Percentiles rank a stretch among this genome's conserved stretches.
Evolutionary conservation across 2,329 filamentous ascomycete genomes (phyloP).

Genomic region (Pseudopithomyces maydicus): DNA sequence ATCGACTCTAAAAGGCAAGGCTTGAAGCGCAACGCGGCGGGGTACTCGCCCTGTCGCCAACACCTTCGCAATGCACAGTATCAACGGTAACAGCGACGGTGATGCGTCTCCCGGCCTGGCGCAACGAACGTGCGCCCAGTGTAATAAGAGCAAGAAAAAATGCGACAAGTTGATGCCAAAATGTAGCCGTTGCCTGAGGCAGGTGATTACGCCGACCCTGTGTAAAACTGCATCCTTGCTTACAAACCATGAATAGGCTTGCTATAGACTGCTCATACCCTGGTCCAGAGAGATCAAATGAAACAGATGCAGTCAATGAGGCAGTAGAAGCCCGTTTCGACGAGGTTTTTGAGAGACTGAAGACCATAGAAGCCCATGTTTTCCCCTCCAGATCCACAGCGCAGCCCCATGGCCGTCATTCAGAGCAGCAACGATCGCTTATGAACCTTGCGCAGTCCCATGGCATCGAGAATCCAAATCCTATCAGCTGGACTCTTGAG

Average conservation of each 20-base stretch:
- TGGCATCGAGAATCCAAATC: background rate
- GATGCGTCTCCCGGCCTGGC: conserved; percentile 5
- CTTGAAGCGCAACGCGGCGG: background rate
- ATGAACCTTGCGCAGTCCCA: background rate
- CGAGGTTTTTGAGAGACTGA: conserved; percentile 20
- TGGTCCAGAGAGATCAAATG: conserved; percentile 7
- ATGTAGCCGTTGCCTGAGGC: conserved; percentile 23
- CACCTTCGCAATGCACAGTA: conserved; percentile 10
- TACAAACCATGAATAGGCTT: conserved; percentile 11
- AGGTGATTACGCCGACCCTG: background rate
- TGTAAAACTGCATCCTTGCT: background rate
- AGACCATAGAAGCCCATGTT: conserved; percentile 17
- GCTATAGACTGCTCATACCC: conserved; percentile 15
- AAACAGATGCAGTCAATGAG: background rate
- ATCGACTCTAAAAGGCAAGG: background rate
- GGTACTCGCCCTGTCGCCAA: background rate
- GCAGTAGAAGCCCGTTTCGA: conserved; percentile 17
- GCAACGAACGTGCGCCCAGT: conserved; percentile 18
- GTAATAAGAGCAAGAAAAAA: conserved; percentile 25
- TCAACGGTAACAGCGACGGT: background rate
- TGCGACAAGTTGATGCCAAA: conserved; percentile 20
- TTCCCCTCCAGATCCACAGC: conserved; percentile 4
- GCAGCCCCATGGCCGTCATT: background rate
- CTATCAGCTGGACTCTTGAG: conserved; percentile 8
- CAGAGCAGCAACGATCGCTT: background rate